Evolutionary conservation across 257 asterid species (phyloP).

Genomic region (Perilla frutescens): DNA sequence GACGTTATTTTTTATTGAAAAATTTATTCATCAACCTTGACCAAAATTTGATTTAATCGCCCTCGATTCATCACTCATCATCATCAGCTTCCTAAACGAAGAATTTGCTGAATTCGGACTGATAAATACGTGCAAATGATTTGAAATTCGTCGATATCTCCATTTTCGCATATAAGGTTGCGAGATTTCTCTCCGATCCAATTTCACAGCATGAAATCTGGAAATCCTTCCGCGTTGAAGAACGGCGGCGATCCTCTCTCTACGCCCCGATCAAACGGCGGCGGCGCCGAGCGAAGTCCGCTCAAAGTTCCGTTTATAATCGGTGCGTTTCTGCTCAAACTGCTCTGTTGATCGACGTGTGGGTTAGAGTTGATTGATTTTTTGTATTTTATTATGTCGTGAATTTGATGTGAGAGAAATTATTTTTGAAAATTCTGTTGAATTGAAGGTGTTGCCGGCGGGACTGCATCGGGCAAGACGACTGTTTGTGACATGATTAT

Average conservation of each 20-base stretch:
- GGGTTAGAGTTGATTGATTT: neutral
- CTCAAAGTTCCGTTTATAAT: slow-evolving; percentile 74
- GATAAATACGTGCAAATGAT: neutral
- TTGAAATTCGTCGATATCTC: slow-evolving; percentile 27
- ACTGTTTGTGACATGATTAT: slow-evolving; percentile 90
- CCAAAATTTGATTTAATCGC: slow-evolving; percentile 2
- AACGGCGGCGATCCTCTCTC: slow-evolving; percentile 33
- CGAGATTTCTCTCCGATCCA: neutral
- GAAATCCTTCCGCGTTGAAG: slow-evolving; percentile 32
- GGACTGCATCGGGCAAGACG: slow-evolving; percentile 97
- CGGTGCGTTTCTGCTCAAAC: slow-evolving; percentile 49
- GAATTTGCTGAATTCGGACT: neutral
- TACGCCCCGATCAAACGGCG: slow-evolving; percentile 38
- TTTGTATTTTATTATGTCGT: neutral
- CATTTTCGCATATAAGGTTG: neutral
- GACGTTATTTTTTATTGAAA: neutral
- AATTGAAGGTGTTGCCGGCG: slow-evolving; percentile 94
- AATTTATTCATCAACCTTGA: neutral
- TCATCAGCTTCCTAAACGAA: neutral
- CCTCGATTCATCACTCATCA: neutral
- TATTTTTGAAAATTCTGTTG: slow-evolving; percentile 6
- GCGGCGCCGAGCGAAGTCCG: slow-evolving; percentile 40
- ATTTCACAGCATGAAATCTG: slow-evolving; percentile 39
- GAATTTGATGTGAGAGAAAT: neutral
- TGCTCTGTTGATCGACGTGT: neutral